Base-by-base conservation (phyloP, 495 filamentous ascomycete genomes). In the Geopyxis carbonaria region DNA sequence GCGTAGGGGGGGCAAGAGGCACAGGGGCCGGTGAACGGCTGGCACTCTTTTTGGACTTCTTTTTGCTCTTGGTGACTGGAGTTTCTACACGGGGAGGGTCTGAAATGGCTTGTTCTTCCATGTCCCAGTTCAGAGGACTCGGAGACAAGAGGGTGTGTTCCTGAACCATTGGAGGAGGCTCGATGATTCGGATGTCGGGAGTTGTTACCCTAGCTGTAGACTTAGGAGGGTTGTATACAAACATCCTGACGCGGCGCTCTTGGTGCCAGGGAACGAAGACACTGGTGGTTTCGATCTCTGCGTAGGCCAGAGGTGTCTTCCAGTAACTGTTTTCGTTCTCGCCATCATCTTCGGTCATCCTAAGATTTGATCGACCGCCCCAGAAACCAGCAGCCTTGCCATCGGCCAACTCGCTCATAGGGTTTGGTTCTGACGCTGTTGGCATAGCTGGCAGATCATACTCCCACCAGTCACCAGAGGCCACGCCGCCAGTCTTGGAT, bases 231-330 rank as follows among this genome's bases (percentile, higher is more conserved):
- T 27, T 11, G 47, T 74, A 82, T 11, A 77, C 64, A 47, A 72
- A 75, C 10, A 92, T 58, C 21, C 64, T 69, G 23, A 93, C 78
- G 7, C 85, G 70, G 14, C 73, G 70, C 46, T 93, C 84, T 0
- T 81, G 86, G 53, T 92, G 83, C 61, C 93, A 92, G 0, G 86
- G 83, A 44, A 85, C 80, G 42, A 86, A 93, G 2, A 83, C 77
- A 5, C 81, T 76, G 45, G 83, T 89, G 1, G 85, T 89, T 55
- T 94, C 86, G 44, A 93, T 87, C 61, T 94, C 86, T 2, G 84
- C 80, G 46, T 84, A 77, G 3, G 82, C 82, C 35, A 92, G 61
- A 41, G 46, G 58, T 21, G 11, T 41, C 5, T 34, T 33, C 40
- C 43, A 38, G 11, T 16, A 16, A 3, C 14, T 21, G 15, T 30